These are phyloP conservation scores for Ceratocystis variospora DNA, from an alignment of 2,329 filamentous ascomycete species.

Conservation along the genomic window DNA sequence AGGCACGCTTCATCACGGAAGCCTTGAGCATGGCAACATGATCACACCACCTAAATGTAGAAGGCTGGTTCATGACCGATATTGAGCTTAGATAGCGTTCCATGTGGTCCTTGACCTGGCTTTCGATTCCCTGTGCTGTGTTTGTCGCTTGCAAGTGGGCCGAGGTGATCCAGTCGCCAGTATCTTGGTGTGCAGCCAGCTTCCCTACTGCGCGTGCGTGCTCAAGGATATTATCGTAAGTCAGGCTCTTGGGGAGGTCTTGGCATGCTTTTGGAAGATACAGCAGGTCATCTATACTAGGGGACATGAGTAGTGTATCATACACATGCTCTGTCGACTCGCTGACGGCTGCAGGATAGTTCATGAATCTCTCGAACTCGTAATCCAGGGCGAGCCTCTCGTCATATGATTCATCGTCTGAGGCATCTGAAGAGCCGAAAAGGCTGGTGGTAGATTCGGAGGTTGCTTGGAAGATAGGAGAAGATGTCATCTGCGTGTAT, in stretches of 20 bases:
- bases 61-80: not conserved
- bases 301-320: not conserved
- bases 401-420: not conserved
- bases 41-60: not conserved
- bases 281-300: not conserved
- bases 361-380: not conserved
- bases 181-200: not conserved
- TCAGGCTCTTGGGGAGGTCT: not conserved
- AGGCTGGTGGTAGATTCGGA: not conserved
- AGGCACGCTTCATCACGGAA: not conserved
- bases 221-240: not conserved
- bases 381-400: not conserved
- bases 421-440: not conserved
- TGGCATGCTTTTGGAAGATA: not conserved
- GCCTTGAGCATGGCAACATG: not conserved
- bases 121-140: not conserved
- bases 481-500: not conserved
- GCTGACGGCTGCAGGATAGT: not conserved
- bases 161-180: not conserved
- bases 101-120: not conserved
- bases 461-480: not conserved
- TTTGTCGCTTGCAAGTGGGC: not conserved
- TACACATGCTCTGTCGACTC: not conserved
- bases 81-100: not conserved
- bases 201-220: not conserved